Conservation (phyloP, 2,329 filamentous ascomycete genomes). For the Monosporascus cannonballus region DNA sequence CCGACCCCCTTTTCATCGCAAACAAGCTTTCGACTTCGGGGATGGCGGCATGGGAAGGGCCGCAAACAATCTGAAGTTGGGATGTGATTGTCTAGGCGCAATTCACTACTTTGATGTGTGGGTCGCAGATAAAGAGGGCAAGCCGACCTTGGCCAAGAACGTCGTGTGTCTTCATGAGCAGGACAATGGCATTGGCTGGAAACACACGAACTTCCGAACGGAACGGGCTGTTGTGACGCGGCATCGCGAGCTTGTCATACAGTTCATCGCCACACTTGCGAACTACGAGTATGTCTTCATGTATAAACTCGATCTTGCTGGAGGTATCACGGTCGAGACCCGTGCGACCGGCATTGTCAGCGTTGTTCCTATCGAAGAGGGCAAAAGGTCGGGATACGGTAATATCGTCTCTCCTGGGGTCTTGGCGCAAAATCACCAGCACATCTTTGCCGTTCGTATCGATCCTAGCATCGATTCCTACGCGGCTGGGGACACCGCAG, state of each 20-base stretch:
- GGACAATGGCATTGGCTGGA: constrained; percentile 64
- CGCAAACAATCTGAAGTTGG: constrained; percentile 60
- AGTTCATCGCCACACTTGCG: constrained; percentile 62
- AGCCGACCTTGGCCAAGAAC: constrained; percentile 48
- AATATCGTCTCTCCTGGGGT: constrained; percentile 60
- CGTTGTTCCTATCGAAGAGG: constrained; percentile 52
- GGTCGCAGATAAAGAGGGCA: constrained; percentile 46
- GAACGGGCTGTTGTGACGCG: constrained; percentile 55
- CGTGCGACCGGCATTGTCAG: constrained; percentile 64
- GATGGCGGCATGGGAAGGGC: constrained; percentile 59
- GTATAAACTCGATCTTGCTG: constrained; percentile 59
- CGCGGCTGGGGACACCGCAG: constrained; percentile 14
- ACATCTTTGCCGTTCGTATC: constrained; percentile 60
- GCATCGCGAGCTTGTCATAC: constrained; percentile 56
- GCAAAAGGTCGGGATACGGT: constrained; percentile 48
- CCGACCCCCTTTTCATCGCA: constrained; percentile 55
- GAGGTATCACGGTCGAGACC: constrained; percentile 54
- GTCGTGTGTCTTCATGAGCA: constrained; percentile 65
- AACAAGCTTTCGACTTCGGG: constrained; percentile 65
- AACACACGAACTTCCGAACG: constrained; percentile 64
- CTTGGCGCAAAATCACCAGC: constrained; percentile 61
- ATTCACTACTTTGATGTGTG: constrained; percentile 53
- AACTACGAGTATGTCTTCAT: constrained; percentile 68
- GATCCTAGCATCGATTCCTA: constrained; percentile 51
- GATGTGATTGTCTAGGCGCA: constrained; percentile 62